Base-by-base conservation (phyloP, 2,329 filamentous ascomycete genomes). In the Colletotrichum sp. region DNA sequence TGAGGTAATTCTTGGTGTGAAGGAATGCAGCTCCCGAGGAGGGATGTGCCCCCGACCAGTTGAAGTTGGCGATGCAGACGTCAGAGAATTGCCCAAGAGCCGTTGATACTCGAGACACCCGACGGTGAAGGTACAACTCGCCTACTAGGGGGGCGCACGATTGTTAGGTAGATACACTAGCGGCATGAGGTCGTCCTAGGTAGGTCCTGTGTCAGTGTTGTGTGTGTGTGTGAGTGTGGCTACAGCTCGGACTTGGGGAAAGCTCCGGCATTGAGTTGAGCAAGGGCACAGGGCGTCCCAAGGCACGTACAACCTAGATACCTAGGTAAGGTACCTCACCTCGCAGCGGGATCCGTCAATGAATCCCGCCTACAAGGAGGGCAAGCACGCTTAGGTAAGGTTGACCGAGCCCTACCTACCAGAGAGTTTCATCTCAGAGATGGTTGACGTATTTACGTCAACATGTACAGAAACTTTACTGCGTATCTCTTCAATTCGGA, bases 221-320 rank as follows among this genome's bases (percentile, higher is more conserved):
- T 69, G 48, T 72, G 43, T 13, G 21, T 32, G 69, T 57, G 48
- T 55, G 34, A 16, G 34, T 38, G 34, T 34, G 71, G 38, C 43
- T 60, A 61, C 38, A 75, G 52, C 69, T 75, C 72, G 72, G 72
- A 72, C 68, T 72, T 72, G 61, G 72, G 57, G 30, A 63, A 63
- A 67, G 63, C 38, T 57, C 60, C 60, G 67, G 67, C 30, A 32
- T 16, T 28, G 69, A 48, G n/a, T 21, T 48, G 43, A 21, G 38
- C 38, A 48, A 48, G 43, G 43, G 43, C n/a, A 21, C n/a, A 2
- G 43, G 43, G 43, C n/a, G 10, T 21, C n/a, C 18, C 38, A 48
- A n/a, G 38, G 38, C 38, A 48, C 38, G 10, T 21, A 12, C 38
- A 43, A 43, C 15, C 34, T 16, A 34, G 32, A 12, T 34, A 36